phyloP scores from a whole-genome alignment of 257 asterid genomes.

The Plantago major region DNA sequence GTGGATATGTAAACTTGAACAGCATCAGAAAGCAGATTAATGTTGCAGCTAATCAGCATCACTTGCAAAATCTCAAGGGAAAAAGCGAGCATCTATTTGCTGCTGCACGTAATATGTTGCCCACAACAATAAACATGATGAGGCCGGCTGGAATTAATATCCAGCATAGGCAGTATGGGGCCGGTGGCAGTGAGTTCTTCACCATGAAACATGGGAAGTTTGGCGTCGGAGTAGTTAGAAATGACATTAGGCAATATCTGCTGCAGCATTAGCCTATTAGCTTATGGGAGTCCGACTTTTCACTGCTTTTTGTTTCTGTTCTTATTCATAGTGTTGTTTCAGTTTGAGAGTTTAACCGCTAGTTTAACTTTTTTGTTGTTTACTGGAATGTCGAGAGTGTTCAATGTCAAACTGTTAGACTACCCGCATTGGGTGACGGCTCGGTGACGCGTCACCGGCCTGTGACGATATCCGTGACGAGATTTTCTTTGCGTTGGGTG shows the following conservation, averaged over 20 bases:
- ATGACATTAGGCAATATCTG: constrained; percentile 64
- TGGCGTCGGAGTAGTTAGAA: constrained; percentile 44
- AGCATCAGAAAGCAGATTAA: constrained; percentile 2
- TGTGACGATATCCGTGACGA: too few relatives aligned
- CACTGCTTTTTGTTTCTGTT: background rate
- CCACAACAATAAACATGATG: constrained; percentile 45
- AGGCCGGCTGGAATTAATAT: constrained; percentile 39
- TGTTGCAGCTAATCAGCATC: background rate
- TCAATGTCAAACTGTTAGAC: too few relatives aligned
- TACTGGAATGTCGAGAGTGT: too few relatives aligned
- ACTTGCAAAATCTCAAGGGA: background rate
- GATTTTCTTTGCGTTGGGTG: too few relatives aligned
- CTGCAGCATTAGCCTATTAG: constrained; percentile 27
- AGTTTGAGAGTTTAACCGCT: too few relatives aligned
- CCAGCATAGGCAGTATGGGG: constrained; percentile 53
- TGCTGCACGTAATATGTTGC: constrained; percentile 16
- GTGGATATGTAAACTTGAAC: background rate
- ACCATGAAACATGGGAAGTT: constrained; percentile 23
- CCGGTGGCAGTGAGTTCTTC: constrained; percentile 29
- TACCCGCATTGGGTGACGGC: too few relatives aligned
- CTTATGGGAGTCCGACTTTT: background rate
- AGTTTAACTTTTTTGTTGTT: too few relatives aligned
- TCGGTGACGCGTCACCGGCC: too few relatives aligned
- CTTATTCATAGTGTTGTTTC: background rate
- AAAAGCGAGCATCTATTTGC: constrained; percentile 1